phyloP scores from a whole-genome alignment of 2,329 filamentous ascomycete species.

The Pseudocercospora cruenta region DNA sequence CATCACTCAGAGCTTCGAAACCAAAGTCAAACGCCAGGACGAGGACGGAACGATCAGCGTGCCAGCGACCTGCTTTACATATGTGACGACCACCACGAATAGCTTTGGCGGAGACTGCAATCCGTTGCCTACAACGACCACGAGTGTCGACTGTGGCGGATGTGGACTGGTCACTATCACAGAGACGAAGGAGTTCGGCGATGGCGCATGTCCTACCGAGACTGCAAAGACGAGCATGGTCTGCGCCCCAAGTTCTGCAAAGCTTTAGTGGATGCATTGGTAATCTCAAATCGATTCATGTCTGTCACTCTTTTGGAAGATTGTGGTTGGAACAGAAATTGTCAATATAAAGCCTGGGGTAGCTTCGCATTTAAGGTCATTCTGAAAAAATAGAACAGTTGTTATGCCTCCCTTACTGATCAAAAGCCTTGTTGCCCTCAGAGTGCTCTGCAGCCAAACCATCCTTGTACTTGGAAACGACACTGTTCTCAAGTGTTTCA shows the following conservation, averaged over 20 bases:
- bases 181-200: not conserved
- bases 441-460: slow-evolving; percentile 21
- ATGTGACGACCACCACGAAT: not conserved
- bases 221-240: not conserved
- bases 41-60: not conserved
- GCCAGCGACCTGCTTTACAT: not conserved
- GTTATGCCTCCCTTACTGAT: not conserved
- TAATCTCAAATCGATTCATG: not conserved
- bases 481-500: slow-evolving; percentile 40
- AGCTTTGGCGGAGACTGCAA: not conserved
- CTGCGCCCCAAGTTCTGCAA: not conserved
- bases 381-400: not conserved
- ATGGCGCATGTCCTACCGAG: not conserved
- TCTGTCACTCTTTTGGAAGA: not conserved
- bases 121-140: not conserved
- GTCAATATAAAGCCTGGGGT: not conserved
- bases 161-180: not conserved
- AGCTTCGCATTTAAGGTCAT: not conserved
- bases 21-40: not conserved
- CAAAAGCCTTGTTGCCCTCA: slow-evolving; percentile 16
- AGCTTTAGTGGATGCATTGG: not conserved
- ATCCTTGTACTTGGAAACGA: slow-evolving; percentile 29
- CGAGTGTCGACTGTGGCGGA: not conserved
- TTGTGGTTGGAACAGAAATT: not conserved
- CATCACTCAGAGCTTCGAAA: not conserved